phyloP scores from a whole-genome alignment of 805 yeast genomes.

The Wickerhamiella bombiphila region DNA sequence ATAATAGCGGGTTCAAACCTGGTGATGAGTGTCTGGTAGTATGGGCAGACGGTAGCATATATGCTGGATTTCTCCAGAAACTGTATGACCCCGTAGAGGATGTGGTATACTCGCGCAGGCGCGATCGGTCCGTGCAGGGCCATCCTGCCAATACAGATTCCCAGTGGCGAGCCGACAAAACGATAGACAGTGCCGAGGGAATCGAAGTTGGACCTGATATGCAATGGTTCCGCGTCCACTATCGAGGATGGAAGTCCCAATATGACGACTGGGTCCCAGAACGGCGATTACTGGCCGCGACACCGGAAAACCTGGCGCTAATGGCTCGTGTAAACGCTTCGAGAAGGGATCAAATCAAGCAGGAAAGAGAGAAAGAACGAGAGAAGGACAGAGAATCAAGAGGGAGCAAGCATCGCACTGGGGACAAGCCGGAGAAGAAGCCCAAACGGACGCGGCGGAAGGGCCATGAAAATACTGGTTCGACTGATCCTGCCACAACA shows the following conservation, averaged over 20 bases:
- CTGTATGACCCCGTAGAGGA: slow-evolving; percentile 11
- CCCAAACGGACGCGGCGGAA: slow-evolving; percentile 7
- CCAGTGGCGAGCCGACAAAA: neutral
- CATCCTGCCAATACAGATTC: neutral
- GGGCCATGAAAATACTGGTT: neutral
- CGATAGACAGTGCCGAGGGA: slow-evolving; percentile 3
- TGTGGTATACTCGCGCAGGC: slow-evolving; percentile 4
- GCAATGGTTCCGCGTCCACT: slow-evolving; percentile 56
- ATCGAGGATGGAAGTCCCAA: slow-evolving; percentile 86
- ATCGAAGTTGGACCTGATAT: slow-evolving; percentile 22
- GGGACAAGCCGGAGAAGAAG: slow-evolving; percentile 5
- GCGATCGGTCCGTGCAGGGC: slow-evolving; percentile 3
- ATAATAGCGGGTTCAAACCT: slow-evolving; percentile 8
- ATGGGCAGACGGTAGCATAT: slow-evolving; percentile 16
- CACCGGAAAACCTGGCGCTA: slow-evolving; percentile 48
- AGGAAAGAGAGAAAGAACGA: slow-evolving; percentile 10
- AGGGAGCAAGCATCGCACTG: slow-evolving; percentile 6
- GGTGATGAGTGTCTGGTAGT: slow-evolving; percentile 13
- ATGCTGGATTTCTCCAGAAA: slow-evolving; percentile 13
- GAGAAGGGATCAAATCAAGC: slow-evolving; percentile 23
- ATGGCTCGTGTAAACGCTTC: slow-evolving; percentile 46
- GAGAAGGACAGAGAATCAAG: no score
- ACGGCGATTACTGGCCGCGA: slow-evolving; percentile 52
- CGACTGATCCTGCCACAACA: slow-evolving; percentile 1
- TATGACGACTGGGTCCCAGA: slow-evolving; percentile 94